These are phyloP conservation scores for Austroboletus novae-zelandiae DNA, from an alignment of 1,284 basidiomycete species.

Conservation along the genomic window DNA sequence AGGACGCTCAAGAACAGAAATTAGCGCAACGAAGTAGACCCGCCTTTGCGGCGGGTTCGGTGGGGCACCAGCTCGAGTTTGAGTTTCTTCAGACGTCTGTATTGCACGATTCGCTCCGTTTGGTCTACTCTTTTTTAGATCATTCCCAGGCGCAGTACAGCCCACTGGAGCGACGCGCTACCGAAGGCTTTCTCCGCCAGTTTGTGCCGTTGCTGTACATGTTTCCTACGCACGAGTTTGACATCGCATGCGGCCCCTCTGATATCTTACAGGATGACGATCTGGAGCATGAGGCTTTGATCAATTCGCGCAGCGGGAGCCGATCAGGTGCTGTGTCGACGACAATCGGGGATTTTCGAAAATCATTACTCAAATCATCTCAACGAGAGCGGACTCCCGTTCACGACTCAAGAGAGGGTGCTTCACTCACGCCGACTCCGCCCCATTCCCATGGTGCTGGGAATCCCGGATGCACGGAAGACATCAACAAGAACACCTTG, in stretches of 20 bases:
- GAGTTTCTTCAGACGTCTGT: constrained; percentile 78
- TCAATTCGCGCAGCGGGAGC: constrained; percentile 45
- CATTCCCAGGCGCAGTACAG: constrained; percentile 77
- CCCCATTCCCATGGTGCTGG: constrained; percentile 37
- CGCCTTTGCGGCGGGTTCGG: constrained; percentile 44
- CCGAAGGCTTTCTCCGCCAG: constrained; percentile 83
- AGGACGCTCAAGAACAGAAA: constrained; percentile 64
- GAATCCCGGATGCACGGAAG: constrained; percentile 28
- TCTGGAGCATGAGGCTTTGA: constrained; percentile 39
- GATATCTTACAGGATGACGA: constrained; percentile 54
- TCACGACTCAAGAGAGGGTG: constrained; percentile 6
- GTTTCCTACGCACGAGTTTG: constrained; percentile 75
- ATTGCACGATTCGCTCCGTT: constrained; percentile 85
- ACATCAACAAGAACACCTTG: constrained; percentile 29
- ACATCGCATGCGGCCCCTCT: constrained; percentile 64
- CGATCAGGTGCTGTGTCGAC: constrained; percentile 50
- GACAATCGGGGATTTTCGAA: constrained; percentile 69
- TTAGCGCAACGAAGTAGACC: constrained; percentile 39
- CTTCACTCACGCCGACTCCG: constrained; percentile 11
- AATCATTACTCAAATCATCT: constrained; percentile 72
- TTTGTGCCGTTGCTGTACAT: constrained; percentile 87
- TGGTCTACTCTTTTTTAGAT: constrained; percentile 89
- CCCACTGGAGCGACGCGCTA: constrained; percentile 73
- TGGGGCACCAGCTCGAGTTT: constrained; percentile 77
- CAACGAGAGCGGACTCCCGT: constrained; percentile 48